Evolutionary conservation across 495 filamentous ascomycete genomes (phyloP).

Genomic region (Neurospora sp.): DNA sequence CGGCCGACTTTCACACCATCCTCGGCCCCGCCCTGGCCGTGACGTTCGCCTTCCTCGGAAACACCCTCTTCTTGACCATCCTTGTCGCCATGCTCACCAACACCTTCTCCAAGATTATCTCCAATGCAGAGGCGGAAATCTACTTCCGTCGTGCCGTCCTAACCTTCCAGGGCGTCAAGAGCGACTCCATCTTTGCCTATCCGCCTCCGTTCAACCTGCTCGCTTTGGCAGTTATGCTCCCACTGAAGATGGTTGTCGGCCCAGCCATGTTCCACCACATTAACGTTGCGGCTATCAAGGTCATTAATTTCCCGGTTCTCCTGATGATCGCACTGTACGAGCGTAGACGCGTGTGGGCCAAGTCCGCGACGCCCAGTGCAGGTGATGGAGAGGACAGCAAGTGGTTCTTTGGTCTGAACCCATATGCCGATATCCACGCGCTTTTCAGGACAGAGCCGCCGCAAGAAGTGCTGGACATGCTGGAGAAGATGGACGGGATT

Average conservation of each 20-base stretch:
- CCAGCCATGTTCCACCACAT: slow-evolving; percentile 52
- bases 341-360: slow-evolving; percentile 31
- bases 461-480: slow-evolving; percentile 31
- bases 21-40: slow-evolving; percentile 52
- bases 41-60: slow-evolving; percentile 54
- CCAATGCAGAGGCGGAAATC: slow-evolving; percentile 50
- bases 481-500: slow-evolving; percentile 20
- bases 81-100: slow-evolving; percentile 56
- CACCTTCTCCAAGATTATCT: slow-evolving; percentile 53
- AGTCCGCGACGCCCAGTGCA: slow-evolving; percentile 7
- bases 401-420: slow-evolving; percentile 42
- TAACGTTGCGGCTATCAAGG: slow-evolving; percentile 46
- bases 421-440: slow-evolving; percentile 49
- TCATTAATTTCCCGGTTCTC: slow-evolving; percentile 47
- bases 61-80: slow-evolving; percentile 61
- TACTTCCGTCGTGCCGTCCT: slow-evolving; percentile 54
- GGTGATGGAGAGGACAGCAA: slow-evolving; percentile 23
- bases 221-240: slow-evolving; percentile 45
- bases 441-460: slow-evolving; percentile 53
- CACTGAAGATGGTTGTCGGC: slow-evolving; percentile 44
- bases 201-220: slow-evolving; percentile 55
- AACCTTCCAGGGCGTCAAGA: slow-evolving; percentile 57
- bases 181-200: slow-evolving; percentile 53
- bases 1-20: slow-evolving; percentile 45
- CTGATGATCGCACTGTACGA: slow-evolving; percentile 45